These are phyloP conservation scores for Wilcoxina mikolae DNA, from an alignment of 495 filamentous ascomycete genomes.

Conservation along the genomic window DNA sequence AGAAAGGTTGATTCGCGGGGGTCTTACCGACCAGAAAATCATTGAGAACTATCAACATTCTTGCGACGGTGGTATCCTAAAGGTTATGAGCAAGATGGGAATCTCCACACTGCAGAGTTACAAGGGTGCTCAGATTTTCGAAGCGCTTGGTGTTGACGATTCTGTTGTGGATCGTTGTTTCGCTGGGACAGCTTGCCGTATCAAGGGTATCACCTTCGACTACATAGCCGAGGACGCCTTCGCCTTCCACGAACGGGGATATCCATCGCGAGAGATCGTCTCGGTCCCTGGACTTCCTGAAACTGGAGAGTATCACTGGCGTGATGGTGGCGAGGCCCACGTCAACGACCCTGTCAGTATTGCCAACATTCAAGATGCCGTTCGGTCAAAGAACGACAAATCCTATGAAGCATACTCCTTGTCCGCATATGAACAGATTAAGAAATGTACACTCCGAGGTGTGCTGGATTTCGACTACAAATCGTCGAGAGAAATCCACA, in stretches of 20 bases:
- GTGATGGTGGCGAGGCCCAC: constrained; percentile 95
- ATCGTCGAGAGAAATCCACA: constrained; percentile 68
- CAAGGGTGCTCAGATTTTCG: constrained; percentile 98
- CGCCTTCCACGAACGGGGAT: constrained; percentile 91
- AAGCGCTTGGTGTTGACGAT: constrained; percentile 95
- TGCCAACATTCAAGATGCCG: constrained; percentile 96
- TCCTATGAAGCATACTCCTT: constrained; percentile 96
- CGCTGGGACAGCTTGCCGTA: constrained; percentile 85
- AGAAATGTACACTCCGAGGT: constrained; percentile 90
- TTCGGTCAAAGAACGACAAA: constrained; percentile 98
- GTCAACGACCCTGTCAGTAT: constrained; percentile 92
- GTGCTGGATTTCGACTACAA: constrained; percentile 98
- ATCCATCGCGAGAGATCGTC: constrained; percentile 65
- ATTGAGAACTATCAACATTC: constrained; percentile 97
- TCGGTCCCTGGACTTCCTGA: constrained; percentile 75
- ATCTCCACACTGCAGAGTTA: constrained; percentile 97
- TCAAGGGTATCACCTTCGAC: constrained; percentile 91
- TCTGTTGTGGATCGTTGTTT: constrained; percentile 94
- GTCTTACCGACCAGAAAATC: constrained; percentile 66
- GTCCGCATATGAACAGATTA: constrained; percentile 93
- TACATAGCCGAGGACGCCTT: constrained; percentile 94
- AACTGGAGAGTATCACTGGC: constrained; percentile 98
- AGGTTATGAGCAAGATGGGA: constrained; percentile 99
- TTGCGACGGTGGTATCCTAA: constrained; percentile 92
- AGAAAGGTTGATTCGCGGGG: constrained; percentile 84